Evolutionary conservation across 352 stramenopile species (phyloP).

Genomic region (Phytophthora pini): DNA sequence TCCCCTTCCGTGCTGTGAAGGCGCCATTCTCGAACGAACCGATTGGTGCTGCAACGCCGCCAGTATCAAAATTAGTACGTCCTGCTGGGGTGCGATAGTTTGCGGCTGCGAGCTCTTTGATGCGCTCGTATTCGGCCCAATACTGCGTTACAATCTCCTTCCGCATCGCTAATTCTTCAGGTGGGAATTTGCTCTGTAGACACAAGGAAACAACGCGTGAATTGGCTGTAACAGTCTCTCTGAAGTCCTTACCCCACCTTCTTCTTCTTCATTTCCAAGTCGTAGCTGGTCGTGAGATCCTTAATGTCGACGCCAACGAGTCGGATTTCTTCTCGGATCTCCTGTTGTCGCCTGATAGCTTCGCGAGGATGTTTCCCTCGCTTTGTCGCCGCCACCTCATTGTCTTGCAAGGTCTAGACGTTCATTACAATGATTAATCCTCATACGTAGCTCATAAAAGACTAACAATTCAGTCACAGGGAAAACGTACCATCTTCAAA

Average conservation of each 20-base stretch:
- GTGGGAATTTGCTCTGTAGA: constrained; percentile 75
- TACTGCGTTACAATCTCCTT: constrained; percentile 87
- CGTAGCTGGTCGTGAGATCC: constrained; percentile 73
- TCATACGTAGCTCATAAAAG: too few relatives aligned
- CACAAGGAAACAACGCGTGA: constrained; percentile 5
- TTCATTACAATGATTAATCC: constrained; percentile 2
- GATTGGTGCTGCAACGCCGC: constrained; percentile 51
- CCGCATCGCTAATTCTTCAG: constrained; percentile 76
- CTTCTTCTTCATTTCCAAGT: constrained; percentile 84
- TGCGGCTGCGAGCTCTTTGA: constrained; percentile 77
- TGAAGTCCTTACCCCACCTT: constrained; percentile 57
- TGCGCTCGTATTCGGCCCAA: constrained; percentile 72
- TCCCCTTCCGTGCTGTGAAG: constrained; percentile 47
- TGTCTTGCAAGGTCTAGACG: constrained; percentile 75
- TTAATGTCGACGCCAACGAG: constrained; percentile 76
- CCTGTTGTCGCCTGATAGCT: constrained; percentile 79
- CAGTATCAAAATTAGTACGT: constrained; percentile 53
- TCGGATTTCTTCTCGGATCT: constrained; percentile 83
- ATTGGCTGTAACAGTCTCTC: too few relatives aligned
- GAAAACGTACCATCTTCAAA: constrained; percentile 68
- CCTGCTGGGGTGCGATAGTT: constrained; percentile 61
- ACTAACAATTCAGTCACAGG: too few relatives aligned
- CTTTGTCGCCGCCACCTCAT: constrained; percentile 60
- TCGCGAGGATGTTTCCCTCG: constrained; percentile 79
- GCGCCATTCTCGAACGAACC: constrained; percentile 71